Percentiles rank a stretch among this genome's conserved stretches.
Conservation (phyloP, 2,329 filamentous ascomycete species). For the Cryoendolithus antarcticus region DNA sequence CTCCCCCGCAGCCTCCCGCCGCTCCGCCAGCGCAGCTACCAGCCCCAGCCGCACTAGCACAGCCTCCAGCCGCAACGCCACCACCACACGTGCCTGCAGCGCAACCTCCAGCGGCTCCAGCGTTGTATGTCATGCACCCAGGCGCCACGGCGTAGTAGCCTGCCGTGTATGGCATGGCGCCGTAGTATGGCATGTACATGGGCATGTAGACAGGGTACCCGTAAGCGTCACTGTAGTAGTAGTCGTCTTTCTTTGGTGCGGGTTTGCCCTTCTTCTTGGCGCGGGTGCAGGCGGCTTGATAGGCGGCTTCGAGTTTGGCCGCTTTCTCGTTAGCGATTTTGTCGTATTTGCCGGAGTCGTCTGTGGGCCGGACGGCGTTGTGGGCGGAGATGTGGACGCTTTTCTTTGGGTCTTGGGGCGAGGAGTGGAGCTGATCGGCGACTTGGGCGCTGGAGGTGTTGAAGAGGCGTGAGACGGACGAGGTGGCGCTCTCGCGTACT, state of each 20-base stretch:
- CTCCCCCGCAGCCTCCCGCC: conserved; percentile 27
- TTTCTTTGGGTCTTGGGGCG: conserved; percentile 38
- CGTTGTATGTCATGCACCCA: conserved; percentile 29
- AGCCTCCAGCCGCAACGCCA: conserved; percentile 20
- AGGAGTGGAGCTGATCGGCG: conserved; percentile 23
- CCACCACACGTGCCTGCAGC: conserved; percentile 31
- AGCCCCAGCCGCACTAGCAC: conserved; percentile 23
- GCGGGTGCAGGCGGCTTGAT: conserved; percentile 32
- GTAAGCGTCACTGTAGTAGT: conserved; percentile 30
- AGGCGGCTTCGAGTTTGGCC: conserved; percentile 41
- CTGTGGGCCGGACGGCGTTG: conserved; percentile 44
- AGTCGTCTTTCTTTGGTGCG: conserved; percentile 24
- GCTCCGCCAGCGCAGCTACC: conserved; percentile 30
- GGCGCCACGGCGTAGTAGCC: conserved; percentile 33
- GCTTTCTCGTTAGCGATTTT: conserved; percentile 15
- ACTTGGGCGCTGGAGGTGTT: conserved; percentile 26
- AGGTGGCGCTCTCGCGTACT: conserved; percentile 46
- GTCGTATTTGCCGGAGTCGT: conserved; percentile 14
- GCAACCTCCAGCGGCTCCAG: conserved; percentile 35
- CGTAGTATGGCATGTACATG: conserved; percentile 37
- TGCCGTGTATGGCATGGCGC: conserved; percentile 24
- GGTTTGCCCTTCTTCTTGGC: conserved; percentile 26
- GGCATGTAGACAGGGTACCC: conserved; percentile 35
- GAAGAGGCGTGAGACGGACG: conserved; percentile 34
- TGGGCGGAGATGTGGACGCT: conserved; percentile 63